phyloP scores from a whole-genome alignment of 148 eudicot genomes.

The Vaccinium myrtillus region DNA sequence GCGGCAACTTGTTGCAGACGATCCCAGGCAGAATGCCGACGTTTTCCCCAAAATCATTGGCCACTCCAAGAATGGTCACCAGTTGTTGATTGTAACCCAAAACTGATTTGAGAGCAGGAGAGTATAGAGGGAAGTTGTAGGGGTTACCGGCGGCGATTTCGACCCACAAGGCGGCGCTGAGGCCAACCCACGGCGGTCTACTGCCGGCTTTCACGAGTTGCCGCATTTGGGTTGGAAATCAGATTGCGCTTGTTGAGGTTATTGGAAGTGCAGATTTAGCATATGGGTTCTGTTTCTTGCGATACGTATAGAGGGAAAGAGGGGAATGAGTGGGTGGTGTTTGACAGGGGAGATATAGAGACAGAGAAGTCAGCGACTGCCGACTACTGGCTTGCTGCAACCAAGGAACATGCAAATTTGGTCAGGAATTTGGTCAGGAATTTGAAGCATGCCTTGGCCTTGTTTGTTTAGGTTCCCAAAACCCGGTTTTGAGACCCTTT shows the following conservation, averaged over 20 bases:
- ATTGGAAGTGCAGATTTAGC: not conserved
- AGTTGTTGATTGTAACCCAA: slow-evolving; percentile 79
- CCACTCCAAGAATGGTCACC: slow-evolving; percentile 84
- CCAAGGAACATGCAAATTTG: not conserved
- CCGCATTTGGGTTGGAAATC: slow-evolving; percentile 16
- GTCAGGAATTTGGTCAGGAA: not conserved
- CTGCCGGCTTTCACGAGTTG: slow-evolving; percentile 59
- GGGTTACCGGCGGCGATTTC: slow-evolving; percentile 80
- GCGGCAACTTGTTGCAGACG: slow-evolving; percentile 81
- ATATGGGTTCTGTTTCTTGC: no score
- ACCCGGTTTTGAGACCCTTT: no score
- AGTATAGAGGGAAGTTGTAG: slow-evolving; percentile 73
- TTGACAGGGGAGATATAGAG: not conserved
- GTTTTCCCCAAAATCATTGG: slow-evolving; percentile 88
- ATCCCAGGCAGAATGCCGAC: slow-evolving; percentile 85
- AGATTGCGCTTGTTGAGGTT: not conserved
- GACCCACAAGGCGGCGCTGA: slow-evolving; percentile 93
- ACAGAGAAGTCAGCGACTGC: not conserved
- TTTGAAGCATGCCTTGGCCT: no score
- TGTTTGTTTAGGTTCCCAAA: no score
- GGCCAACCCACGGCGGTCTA: slow-evolving; percentile 95
- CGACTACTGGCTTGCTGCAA: not conserved
- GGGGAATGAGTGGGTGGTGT: not conserved
- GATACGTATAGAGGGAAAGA: not conserved
- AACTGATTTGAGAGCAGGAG: slow-evolving; percentile 62